Conservation (phyloP, 2,329 filamentous ascomycete species). For the Trichoderma harzianum region DNA sequence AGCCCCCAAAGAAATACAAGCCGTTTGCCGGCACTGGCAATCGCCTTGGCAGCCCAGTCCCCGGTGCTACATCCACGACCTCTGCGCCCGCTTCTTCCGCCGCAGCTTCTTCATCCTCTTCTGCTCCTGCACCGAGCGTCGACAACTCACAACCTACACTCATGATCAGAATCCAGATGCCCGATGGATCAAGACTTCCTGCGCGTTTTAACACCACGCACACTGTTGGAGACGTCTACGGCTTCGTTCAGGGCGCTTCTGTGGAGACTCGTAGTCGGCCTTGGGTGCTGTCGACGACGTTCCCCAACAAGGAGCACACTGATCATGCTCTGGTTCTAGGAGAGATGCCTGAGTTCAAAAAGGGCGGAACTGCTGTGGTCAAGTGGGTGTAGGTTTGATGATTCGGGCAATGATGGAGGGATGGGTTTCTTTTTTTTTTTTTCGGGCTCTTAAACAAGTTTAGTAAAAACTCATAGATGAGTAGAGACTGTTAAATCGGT, state of each 20-base stretch:
- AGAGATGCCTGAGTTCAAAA: conserved; percentile 63
- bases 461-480: conserved; percentile 13
- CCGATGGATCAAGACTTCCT: conserved; percentile 72
- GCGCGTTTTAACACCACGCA: conserved; percentile 78
- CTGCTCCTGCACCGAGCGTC: conserved; percentile 39
- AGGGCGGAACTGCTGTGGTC: conserved; percentile 61
- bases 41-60: conserved; percentile 73
- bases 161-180: conserved; percentile 72
- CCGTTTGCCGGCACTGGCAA: conserved; percentile 71
- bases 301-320: conserved; percentile 75
- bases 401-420: background rate
- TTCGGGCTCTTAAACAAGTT: background rate
- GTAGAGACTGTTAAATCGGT: background rate
- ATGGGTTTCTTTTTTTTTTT: background rate
- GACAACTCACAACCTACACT: conserved; percentile 66
- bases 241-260: conserved; percentile 66
- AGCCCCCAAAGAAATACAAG: conserved; percentile 70
- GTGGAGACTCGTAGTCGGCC: conserved; percentile 53
- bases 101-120: conserved; percentile 34
- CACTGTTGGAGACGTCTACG: conserved; percentile 74
- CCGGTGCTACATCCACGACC: conserved; percentile 45
- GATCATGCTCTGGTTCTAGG: conserved; percentile 60
- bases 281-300: conserved; percentile 78
- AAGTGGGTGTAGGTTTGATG: conserved; percentile 46
- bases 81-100: conserved; percentile 32